Conservation (phyloP, 1,284 basidiomycete species). For the Lignosus rhinocerotis region DNA sequence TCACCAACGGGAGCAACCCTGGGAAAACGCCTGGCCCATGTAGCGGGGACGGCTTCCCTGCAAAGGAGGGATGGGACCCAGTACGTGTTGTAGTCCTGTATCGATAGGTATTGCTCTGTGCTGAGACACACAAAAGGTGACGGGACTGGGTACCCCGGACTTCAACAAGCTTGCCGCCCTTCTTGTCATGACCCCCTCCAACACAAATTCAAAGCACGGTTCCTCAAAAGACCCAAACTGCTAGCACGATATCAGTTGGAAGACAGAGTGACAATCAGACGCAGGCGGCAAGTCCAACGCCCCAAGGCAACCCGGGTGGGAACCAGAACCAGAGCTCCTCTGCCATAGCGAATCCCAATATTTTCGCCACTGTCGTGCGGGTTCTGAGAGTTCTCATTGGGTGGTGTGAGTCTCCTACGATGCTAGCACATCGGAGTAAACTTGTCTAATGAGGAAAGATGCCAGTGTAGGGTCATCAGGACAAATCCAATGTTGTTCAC, state of each 20-base stretch:
- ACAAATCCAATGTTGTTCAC: too few species aligned
- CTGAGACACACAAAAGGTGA: not conserved
- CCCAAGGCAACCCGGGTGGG: too few species aligned
- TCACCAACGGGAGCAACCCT: conserved; percentile 31
- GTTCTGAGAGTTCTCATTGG: not conserved
- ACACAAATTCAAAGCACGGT: not conserved
- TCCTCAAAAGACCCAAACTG: not conserved
- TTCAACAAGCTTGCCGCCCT: conserved; percentile 16
- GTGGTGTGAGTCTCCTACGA: not conserved
- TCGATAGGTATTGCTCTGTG: too few species aligned
- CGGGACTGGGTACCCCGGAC: conserved; percentile 29
- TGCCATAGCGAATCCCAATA: not conserved
- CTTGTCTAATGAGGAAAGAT: too few species aligned
- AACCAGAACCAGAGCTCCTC: not conserved
- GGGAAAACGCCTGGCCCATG: conserved; percentile 19
- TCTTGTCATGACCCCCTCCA: not conserved
- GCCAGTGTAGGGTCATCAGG: too few species aligned
- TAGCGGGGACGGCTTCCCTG: conserved; percentile 35
- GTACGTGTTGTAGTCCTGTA: not conserved
- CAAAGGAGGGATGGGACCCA: conserved; percentile 37
- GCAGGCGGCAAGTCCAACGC: not conserved
- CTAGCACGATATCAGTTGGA: not conserved
- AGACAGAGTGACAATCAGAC: not conserved
- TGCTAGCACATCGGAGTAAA: too few species aligned
- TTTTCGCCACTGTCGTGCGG: not conserved